Conservation (phyloP, 352 stramenopile genomes). For the Pythium grandisporangium region DNA sequence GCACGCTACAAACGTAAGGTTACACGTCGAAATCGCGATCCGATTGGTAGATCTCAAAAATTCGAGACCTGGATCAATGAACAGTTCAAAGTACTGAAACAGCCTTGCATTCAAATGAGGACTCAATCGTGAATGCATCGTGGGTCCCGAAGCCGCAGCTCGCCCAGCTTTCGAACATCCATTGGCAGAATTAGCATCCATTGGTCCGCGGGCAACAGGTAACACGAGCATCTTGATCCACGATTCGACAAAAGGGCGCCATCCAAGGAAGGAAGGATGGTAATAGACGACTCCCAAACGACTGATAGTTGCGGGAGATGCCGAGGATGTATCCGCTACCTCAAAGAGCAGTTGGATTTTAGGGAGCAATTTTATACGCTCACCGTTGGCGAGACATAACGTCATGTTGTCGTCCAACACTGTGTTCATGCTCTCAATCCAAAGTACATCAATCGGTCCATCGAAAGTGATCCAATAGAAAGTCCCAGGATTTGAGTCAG, state of each 20-base stretch:
- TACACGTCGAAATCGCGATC: constrained; percentile 36
- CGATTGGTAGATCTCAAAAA: constrained; percentile 27
- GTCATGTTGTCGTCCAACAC: constrained; percentile 90
- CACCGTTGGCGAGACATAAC: constrained; percentile 83
- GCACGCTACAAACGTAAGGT: constrained; percentile 35
- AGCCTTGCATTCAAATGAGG: constrained; percentile 29
- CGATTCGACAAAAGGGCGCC: constrained; percentile 48
- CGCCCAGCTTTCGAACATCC: no score
- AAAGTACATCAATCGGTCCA: constrained; percentile 73
- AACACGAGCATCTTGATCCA: constrained; percentile 39
- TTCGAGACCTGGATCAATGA: constrained; percentile 35
- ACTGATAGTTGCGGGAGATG: constrained; percentile 89
- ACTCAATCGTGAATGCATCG: constrained; percentile 19
- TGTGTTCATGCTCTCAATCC: constrained; percentile 86
- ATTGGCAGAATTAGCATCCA: neutral
- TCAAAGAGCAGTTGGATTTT: constrained; percentile 92
- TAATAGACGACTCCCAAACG: constrained; percentile 91
- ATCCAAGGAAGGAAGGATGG: constrained; percentile 43
- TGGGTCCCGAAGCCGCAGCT: no score
- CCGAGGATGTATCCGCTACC: constrained; percentile 83
- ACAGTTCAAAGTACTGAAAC: constrained; percentile 50
- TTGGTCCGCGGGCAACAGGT: constrained; percentile 6
- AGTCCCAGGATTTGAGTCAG: no score
- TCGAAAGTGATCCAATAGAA: constrained; percentile 85
- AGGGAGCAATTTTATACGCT: constrained; percentile 76